Conservation (phyloP, 805 yeast species). For the Torulaspora franciscae region DNA sequence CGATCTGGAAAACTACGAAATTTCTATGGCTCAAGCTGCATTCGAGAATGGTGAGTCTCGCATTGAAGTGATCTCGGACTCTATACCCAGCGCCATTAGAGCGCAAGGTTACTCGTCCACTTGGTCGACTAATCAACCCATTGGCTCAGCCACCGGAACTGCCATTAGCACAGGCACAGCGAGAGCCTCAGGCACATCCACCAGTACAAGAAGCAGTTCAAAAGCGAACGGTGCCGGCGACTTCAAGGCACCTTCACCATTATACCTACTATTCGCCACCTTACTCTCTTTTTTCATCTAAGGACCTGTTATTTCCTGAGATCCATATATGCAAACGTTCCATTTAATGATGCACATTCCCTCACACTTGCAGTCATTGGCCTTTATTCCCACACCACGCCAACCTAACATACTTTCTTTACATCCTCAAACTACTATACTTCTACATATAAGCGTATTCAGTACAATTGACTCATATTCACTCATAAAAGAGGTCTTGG, state of each 20-base stretch:
- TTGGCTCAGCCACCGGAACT: constrained; percentile 31
- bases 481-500: not conserved
- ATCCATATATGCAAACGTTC: not conserved
- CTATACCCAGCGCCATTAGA: constrained; percentile 45
- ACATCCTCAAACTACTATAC: too few species aligned
- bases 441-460: too few species aligned
- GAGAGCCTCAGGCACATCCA: not conserved
- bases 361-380: not conserved
- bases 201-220: not conserved
- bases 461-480: not conserved
- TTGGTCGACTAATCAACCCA: constrained; percentile 31
- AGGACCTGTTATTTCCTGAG: not conserved
- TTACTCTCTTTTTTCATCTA: constrained; percentile 7
- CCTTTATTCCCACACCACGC: not conserved
- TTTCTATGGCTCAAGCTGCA: constrained; percentile 52
- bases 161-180: constrained; percentile 22
- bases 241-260: constrained; percentile 5
- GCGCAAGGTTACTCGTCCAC: constrained; percentile 48
- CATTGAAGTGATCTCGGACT: constrained; percentile 23
- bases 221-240: constrained; percentile 3
- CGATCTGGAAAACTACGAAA: constrained; percentile 52
- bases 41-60: constrained; percentile 17
- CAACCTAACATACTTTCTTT: too few species aligned
- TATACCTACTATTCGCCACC: constrained; percentile 4
- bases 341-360: not conserved